Percentiles rank a stretch among this genome's conserved stretches.
Conservation (phyloP, 2,329 filamentous ascomycete genomes). For the Fusarium acutatum region DNA sequence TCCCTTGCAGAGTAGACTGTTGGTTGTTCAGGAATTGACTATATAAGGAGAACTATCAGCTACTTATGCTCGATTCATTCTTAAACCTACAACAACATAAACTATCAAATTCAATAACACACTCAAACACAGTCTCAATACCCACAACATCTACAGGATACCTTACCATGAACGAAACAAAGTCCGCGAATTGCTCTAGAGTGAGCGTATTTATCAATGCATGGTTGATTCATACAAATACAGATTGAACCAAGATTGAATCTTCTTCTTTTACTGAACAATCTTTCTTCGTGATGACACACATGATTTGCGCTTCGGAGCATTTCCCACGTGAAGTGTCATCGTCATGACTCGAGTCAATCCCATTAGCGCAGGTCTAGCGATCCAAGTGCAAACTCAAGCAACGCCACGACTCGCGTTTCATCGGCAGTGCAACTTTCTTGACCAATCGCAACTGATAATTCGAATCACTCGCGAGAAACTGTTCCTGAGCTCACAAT, state of each 20-base stretch:
- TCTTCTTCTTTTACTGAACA: not conserved
- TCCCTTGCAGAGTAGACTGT: not conserved
- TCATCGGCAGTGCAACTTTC: not conserved
- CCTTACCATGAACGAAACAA: not conserved
- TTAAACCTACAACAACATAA: not conserved
- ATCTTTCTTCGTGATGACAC: not conserved
- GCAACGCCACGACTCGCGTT: not conserved
- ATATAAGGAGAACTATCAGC: not conserved
- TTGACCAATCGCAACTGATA: not conserved
- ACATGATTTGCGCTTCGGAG: not conserved
- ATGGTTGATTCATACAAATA: not conserved
- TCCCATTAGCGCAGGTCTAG: not conserved
- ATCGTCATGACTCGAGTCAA: not conserved
- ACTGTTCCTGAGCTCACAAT: not conserved
- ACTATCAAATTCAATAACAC: not conserved
- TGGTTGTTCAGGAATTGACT: not conserved
- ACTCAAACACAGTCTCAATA: not conserved
- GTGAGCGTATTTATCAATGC: not conserved
- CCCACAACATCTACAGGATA: not conserved
- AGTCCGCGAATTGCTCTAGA: not conserved
- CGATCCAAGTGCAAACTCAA: not conserved
- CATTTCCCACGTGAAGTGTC: not conserved
- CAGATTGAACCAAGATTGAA: fast-evolving
- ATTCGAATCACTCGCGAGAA: fast-evolving
- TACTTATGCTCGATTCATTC: not conserved